Evolutionary conservation across 257 asterid genomes (phyloP).

Genomic region (Plantago major): DNA sequence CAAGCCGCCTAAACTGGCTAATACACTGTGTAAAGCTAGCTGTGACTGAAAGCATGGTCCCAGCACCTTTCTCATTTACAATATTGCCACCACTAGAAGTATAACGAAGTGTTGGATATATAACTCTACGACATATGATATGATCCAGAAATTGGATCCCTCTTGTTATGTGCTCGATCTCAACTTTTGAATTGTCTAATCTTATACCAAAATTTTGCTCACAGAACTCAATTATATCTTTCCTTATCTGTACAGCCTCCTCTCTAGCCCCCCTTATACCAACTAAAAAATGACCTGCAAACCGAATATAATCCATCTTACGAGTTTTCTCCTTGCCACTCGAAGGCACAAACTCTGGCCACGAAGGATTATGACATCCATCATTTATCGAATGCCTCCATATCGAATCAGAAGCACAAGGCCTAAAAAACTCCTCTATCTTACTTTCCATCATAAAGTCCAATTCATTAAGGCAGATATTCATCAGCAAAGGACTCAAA

Average conservation of each 20-base stretch:
- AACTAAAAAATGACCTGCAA: conserved; percentile 76
- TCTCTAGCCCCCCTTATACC: conserved; percentile 93
- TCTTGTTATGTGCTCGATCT: conserved; percentile 76
- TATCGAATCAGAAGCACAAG: conserved; percentile 65
- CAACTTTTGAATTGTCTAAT: conserved; percentile 76
- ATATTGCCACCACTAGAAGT: conserved; percentile 79
- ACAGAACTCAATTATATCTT: conserved; percentile 66
- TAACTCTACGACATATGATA: conserved; percentile 71
- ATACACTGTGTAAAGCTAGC: conserved; percentile 86
- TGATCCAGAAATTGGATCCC: conserved; percentile 90
- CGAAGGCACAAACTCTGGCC: conserved; percentile 98
- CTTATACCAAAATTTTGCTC: conserved; percentile 51
- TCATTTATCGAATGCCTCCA: conserved; percentile 84
- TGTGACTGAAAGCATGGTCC: conserved; percentile 85
- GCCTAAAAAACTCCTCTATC: conserved; percentile 63
- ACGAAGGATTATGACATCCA: conserved; percentile 92
- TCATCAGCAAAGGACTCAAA: conserved; percentile 77
- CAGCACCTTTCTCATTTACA: conserved; percentile 83
- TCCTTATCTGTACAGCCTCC: conserved; percentile 68
- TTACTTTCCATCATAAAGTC: conserved; percentile 71
- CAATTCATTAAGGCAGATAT: conserved; percentile 66
- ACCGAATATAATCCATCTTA: conserved; percentile 83
- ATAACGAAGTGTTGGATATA: conserved; percentile 87
- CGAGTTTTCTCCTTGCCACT: conserved; percentile 82
- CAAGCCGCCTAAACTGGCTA: conserved; percentile 69